phyloP scores from a whole-genome alignment of 2,329 filamentous ascomycete genomes.

The Trichoderma sp. region DNA sequence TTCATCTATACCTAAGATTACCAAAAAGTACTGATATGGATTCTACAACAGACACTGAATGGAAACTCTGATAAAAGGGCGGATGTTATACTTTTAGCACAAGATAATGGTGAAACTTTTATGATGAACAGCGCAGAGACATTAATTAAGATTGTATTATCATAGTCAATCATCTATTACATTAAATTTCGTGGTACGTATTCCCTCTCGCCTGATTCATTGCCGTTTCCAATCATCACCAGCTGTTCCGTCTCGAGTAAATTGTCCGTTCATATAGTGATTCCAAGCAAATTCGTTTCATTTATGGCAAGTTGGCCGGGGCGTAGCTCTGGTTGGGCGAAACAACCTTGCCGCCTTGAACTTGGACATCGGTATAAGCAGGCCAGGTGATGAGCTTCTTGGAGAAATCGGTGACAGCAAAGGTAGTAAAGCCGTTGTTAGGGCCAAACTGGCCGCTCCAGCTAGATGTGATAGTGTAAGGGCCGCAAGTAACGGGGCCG shows the following conservation, averaged over 20 bases:
- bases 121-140: background rate
- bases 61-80: background rate
- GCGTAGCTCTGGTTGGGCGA: constrained; percentile 52
- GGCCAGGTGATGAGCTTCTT: constrained; percentile 52
- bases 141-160: background rate
- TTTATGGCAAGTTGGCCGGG: constrained; percentile 27
- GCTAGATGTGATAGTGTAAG: constrained; percentile 53
- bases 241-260: background rate
- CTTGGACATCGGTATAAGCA: constrained; percentile 54
- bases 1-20: background rate
- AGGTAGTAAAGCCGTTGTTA: constrained; percentile 55
- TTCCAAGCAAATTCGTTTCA: background rate
- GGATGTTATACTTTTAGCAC: background rate
- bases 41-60: background rate
- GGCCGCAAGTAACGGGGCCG: constrained; percentile 47
- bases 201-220: background rate
- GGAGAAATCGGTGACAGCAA: constrained; percentile 49
- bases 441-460: constrained; percentile 58
- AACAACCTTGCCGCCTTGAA: constrained; percentile 47
- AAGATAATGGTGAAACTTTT: background rate
- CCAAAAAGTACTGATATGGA: background rate
- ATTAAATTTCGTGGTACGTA: background rate
- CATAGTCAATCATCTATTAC: background rate
- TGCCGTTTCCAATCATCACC: background rate
- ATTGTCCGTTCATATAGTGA: background rate